phyloP scores from a whole-genome alignment of 768 basidiomycete species.

The Hirschioporus abietinus region DNA sequence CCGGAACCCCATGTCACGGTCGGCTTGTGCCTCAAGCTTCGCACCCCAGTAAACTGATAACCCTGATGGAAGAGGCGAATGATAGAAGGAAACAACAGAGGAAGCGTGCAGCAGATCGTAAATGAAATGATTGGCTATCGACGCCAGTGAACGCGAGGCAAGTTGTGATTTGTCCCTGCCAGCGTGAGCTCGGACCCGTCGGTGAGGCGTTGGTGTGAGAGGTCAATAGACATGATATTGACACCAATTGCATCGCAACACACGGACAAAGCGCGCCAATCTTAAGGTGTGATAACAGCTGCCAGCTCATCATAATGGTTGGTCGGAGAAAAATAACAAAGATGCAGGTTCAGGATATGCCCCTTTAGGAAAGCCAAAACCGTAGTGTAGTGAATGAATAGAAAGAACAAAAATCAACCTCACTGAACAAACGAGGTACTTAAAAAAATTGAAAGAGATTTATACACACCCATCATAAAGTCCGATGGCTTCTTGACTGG shows the following conservation, averaged over 20 bases:
- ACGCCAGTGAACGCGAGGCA: not conserved
- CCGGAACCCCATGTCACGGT: not conserved
- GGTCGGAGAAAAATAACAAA: not conserved
- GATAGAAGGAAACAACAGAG: not conserved
- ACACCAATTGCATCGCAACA: not conserved
- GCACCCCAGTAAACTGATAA: not conserved
- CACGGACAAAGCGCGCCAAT: not conserved
- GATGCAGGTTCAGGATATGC: not conserved
- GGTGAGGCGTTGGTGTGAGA: not conserved
- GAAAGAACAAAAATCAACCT: too few relatives aligned
- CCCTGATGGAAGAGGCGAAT: not conserved
- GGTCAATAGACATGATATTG: not conserved
- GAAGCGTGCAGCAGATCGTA: not conserved
- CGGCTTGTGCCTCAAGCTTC: not conserved
- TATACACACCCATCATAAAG: conserved; percentile 83
- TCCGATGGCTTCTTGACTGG: conserved; percentile 74
- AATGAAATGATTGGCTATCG: not conserved
- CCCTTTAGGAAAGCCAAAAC: not conserved
- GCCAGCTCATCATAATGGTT: not conserved
- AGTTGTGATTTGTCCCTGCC: not conserved
- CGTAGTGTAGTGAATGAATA: too few relatives aligned
- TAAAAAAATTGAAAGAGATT: not conserved
- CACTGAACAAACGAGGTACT: not conserved
- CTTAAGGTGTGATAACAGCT: not conserved
- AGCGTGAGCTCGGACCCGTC: not conserved